These are phyloP conservation scores for Gautieria morchelliformis DNA, from an alignment of 768 basidiomycete species.

Conservation along the genomic window DNA sequence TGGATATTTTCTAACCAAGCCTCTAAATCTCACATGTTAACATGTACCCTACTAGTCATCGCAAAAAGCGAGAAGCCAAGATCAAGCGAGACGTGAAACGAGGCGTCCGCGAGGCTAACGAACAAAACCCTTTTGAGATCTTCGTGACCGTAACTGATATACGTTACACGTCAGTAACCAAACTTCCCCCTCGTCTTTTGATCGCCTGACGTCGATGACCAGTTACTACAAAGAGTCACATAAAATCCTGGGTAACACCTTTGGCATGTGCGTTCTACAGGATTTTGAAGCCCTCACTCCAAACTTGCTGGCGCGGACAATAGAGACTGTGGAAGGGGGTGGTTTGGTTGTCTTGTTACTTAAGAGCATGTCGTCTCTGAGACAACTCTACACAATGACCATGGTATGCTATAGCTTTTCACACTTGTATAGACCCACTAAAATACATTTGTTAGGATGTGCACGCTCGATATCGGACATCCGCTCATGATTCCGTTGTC, in stretches of 20 bases:
- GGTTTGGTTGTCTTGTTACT: slow-evolving; percentile 80
- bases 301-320: slow-evolving; percentile 90
- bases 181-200: neutral
- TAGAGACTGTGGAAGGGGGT: slow-evolving; percentile 97
- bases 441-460: slow-evolving; percentile 57
- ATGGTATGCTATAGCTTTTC: slow-evolving; percentile 42
- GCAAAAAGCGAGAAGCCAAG: slow-evolving; percentile 94
- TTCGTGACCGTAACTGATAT: slow-evolving; percentile 99
- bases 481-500: slow-evolving; percentile 78
- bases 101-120: slow-evolving; percentile 87
- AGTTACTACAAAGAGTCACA: slow-evolving; percentile 97
- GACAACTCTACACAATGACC: slow-evolving; percentile 88
- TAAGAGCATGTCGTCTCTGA: slow-evolving; percentile 90
- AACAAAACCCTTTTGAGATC: slow-evolving; percentile 96
- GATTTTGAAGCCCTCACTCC: slow-evolving; percentile 99
- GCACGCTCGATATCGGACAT: slow-evolving; percentile 87
- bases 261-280: slow-evolving; percentile 93
- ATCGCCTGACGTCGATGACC: neutral
- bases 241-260: slow-evolving; percentile 95
- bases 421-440: slow-evolving; percentile 21
- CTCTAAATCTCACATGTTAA: neutral
- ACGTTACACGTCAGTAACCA: slow-evolving; percentile 72
- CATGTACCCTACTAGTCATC: slow-evolving; percentile 45
- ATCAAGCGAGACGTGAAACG: slow-evolving; percentile 95
- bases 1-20: slow-evolving; percentile 17